Evolutionary conservation across 2,329 filamentous ascomycete genomes (phyloP).

Genomic region (Xylariaceae sp.): DNA sequence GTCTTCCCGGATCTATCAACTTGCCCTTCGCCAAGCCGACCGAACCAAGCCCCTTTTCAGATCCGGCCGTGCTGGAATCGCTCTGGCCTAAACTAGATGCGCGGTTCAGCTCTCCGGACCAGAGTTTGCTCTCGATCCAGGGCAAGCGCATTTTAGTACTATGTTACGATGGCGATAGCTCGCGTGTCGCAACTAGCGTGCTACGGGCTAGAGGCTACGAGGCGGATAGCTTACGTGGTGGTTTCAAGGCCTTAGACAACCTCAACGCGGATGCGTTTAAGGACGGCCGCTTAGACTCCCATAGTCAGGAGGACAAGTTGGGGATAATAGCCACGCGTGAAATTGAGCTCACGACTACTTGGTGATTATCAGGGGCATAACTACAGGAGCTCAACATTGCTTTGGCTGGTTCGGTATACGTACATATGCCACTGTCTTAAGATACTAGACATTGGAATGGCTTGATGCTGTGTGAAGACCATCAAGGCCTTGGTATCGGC

Average conservation of each 20-base stretch:
- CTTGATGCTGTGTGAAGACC: no score
- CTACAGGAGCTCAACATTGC: no score
- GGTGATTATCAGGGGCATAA: neutral
- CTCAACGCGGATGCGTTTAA: slow-evolving; percentile 5
- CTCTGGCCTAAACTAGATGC: slow-evolving; percentile 53
- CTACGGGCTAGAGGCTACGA: slow-evolving; percentile 52
- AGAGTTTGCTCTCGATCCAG: slow-evolving; percentile 29
- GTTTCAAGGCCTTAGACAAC: slow-evolving; percentile 28
- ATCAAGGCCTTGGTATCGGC: no score
- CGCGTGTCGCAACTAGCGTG: slow-evolving; percentile 57
- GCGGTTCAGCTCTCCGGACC: slow-evolving; percentile 40
- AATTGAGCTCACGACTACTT: slow-evolving; percentile 13
- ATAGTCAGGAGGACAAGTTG: slow-evolving; percentile 1
- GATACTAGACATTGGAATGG: no score
- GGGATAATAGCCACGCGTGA: slow-evolving; percentile 10
- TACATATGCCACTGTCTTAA: no score
- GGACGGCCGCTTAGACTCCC: neutral
- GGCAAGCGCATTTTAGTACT: slow-evolving; percentile 47
- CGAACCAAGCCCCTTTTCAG: slow-evolving; percentile 49
- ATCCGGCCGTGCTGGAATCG: slow-evolving; percentile 44
- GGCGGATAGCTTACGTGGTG: slow-evolving; percentile 51
- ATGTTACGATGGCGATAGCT: slow-evolving; percentile 58
- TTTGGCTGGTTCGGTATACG: no score
- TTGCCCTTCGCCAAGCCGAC: slow-evolving; percentile 44
- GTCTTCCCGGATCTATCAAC: slow-evolving; percentile 49